Base-by-base conservation (phyloP, 1,284 basidiomycete genomes). In the Malassezia yamatoensis region DNA sequence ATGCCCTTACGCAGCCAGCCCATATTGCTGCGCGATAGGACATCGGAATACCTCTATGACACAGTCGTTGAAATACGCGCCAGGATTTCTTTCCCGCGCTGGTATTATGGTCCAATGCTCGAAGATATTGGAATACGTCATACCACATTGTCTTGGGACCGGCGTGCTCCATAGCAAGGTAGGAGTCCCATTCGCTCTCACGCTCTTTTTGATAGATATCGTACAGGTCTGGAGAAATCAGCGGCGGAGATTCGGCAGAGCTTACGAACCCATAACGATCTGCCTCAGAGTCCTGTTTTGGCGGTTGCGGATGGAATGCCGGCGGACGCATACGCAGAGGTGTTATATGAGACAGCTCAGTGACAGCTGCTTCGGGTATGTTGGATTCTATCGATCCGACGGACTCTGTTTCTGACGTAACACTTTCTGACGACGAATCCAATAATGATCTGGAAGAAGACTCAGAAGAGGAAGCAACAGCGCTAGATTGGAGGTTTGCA, bases 261-360 rank as follows among this genome's bases (percentile, higher is more conserved):
- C 90, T 94, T 69, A 94, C 86, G 77, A 96, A 96, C 0, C 93
- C 93, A 71, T 88, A 96, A n/a, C 29, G 54, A 37, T 60, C 58
- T n/a, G 11, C 15, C 24, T 46, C 13, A 9, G 34, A 32, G 16
- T 18, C 33, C 34, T 15, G 10, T 4, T 20, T 38, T 43, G 21
- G 41, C 41, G 15, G 15, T 8, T 20, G 42, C 6, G 54, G 49
- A 5, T 59, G 38, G 29, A 81, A 75, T 0, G 81, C 81, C 0
- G 93, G 93, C 1, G 93, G 91, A 63, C 89, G 86, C 7, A 85
- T 81, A 32, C 82, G 85, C 10, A 82, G 83, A 0, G 88, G 87
- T 21, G 93, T 86, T 64, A 96, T 94, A 1, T 87, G 86, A 57
- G 90, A 86, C 9, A 98, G 79, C 41, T 93, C 88, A 4, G 96